Conservation (phyloP, 805 yeast species). For the Myxozyma nipponensis region DNA sequence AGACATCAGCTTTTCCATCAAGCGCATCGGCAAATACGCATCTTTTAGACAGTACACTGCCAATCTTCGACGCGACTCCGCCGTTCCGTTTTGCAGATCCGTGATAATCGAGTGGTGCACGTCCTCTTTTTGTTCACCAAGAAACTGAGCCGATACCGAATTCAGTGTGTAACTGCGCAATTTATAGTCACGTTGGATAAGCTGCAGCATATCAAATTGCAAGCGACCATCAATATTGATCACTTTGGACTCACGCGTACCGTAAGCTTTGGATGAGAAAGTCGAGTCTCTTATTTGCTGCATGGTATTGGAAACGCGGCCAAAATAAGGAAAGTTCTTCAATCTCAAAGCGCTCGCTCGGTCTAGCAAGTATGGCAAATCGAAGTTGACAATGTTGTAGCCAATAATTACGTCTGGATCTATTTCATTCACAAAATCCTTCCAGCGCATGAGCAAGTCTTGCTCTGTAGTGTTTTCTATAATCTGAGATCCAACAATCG, state of each 20-base stretch:
- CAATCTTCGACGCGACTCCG: constrained; percentile 87
- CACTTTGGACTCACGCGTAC: constrained; percentile 88
- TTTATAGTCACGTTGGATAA: constrained; percentile 91
- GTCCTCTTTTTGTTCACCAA: constrained; percentile 96
- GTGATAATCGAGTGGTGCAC: constrained; percentile 97
- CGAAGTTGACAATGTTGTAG: constrained; percentile 91
- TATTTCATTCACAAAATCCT: constrained; percentile 71
- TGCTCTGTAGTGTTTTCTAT: constrained; percentile 69
- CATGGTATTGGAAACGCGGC: constrained; percentile 61
- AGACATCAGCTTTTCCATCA: constrained; percentile 91
- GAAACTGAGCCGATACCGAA: constrained; percentile 89
- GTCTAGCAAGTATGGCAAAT: constrained; percentile 85
- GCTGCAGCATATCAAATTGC: constrained; percentile 89
- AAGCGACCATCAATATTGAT: constrained; percentile 93
- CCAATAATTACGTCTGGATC: constrained; percentile 98
- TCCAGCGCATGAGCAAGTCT: constrained; percentile 84
- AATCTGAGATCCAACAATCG: constrained; percentile 91
- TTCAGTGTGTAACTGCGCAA: constrained; percentile 90
- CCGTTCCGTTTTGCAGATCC: constrained; percentile 84
- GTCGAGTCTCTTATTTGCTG: constrained; percentile 79
- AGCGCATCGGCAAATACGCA: constrained; percentile 84
- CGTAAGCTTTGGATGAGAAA: constrained; percentile 93
- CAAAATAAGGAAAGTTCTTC: constrained; percentile 74
- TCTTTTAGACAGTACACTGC: constrained; percentile 97
- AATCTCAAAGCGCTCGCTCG: constrained; percentile 74